A percentile compares a stretch with the other conserved stretches of the same genome.
Conservation (phyloP, 805 yeast genomes). For the Metschnikowia sp. region DNA sequence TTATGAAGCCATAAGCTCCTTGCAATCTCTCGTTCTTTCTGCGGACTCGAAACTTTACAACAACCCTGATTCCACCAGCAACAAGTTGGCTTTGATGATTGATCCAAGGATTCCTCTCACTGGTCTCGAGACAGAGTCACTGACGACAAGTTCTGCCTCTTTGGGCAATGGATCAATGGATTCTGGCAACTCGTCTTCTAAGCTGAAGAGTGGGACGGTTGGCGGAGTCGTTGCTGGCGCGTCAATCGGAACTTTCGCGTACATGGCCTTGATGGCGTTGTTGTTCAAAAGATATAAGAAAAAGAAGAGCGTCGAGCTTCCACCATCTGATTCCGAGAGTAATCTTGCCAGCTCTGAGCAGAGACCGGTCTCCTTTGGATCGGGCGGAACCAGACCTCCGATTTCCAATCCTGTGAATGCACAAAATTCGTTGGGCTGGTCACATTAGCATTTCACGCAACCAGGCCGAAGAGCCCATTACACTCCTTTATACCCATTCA, state of each 20-base stretch:
- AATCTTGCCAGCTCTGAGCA: conserved; percentile 22
- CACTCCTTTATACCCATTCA: conserved; percentile 6
- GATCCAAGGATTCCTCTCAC: conserved; percentile 65
- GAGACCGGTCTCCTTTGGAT: conserved; percentile 12
- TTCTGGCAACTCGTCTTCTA: conserved; percentile 6
- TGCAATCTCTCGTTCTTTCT: conserved; percentile 50
- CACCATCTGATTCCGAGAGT: conserved; percentile 40
- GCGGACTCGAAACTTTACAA: conserved; percentile 57
- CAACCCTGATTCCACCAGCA: conserved; percentile 53
- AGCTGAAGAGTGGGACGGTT: conserved; percentile 39
- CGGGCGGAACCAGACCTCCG: conserved; percentile 35
- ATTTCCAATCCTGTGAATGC: conserved; percentile 71
- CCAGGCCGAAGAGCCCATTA: background rate
- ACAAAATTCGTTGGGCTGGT: conserved; percentile 72
- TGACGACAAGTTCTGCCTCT: conserved; percentile 5
- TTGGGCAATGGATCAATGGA: conserved; percentile 37
- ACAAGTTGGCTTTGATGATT: conserved; percentile 61
- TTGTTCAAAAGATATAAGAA: conserved; percentile 49
- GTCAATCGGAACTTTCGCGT: conserved; percentile 67
- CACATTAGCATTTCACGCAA: background rate
- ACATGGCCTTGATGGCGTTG: conserved; percentile 57
- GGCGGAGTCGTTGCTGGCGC: conserved; percentile 85
- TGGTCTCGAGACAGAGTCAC: conserved; percentile 32
- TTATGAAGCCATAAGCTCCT: conserved; percentile 39
- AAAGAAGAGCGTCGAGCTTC: conserved; percentile 37